Evolutionary conservation across 192 early-diverging fungal genomes (phyloP), one percentile per base, ranked within the genome.

Genomic region (Backusella circina): DNA sequence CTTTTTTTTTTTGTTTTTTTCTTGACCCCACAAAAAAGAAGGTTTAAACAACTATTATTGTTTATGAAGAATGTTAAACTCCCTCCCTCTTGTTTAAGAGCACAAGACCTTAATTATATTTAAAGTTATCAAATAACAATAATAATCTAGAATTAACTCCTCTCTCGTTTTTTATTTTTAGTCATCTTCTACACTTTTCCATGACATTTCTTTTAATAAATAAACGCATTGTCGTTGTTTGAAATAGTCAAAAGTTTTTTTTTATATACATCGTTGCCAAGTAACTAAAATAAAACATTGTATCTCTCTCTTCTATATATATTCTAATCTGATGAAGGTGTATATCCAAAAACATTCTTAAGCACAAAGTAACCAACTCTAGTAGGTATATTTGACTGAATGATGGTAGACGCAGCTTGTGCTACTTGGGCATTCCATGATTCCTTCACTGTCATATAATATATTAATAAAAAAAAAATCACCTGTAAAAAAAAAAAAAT

Each of bases 321-420:
- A 10, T 10, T 61, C 54, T 61, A 28, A 28, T 61, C 23, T 61
- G 54, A 28, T 61, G 41, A 44, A 44, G 15, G 12, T 7, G 2
- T 28, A 28, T 61, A 12, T 28, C 67, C 67, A 41, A 69, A 69
- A 28, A 69, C 67, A 15, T 69, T 69, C 28, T 21, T 69, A 39
- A 36, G 21, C 4, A 69, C 21, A 69, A 69, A 69, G 16, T 41
- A 8, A 6, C 33, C 35, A 41, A 69, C 23, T 69, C 35, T 69
- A 12, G 36, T 39, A 15, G 67, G 67, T 69, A 69, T 37, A 69
- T 69, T 69, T 9, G 67, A 69, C 9, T 38, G 67, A 30, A 69
- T 69, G 36, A 69, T 3, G 21, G 67, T 26, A 5, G 67, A 69
- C 7, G 67, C 23, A 41, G 12, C 35, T 15, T 39, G 21, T 26